Conservation (phyloP, 2,329 filamentous ascomycete species). For the Exophiala phaeomuriformis region DNA sequence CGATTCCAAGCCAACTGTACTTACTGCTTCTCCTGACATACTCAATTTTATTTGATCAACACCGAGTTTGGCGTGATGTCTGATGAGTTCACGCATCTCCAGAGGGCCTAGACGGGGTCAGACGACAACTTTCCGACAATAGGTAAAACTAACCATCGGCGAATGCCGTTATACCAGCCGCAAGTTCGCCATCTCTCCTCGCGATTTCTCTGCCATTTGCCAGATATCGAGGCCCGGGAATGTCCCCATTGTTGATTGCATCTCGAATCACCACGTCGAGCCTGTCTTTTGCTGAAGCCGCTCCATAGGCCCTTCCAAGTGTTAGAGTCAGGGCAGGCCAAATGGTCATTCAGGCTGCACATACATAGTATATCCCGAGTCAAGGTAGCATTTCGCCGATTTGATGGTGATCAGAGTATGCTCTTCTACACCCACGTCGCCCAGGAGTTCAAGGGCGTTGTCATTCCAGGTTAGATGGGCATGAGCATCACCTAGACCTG, state of each 20-base stretch:
- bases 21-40: constrained; percentile 37
- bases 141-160: constrained; percentile 31
- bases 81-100: constrained; percentile 38
- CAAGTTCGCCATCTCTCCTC: constrained; percentile 40
- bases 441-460: constrained; percentile 38
- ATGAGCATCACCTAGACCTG: constrained; percentile 45
- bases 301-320: constrained; percentile 36
- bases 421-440: constrained; percentile 41
- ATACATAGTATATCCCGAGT: constrained; percentile 46
- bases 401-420: constrained; percentile 42
- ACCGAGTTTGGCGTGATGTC: constrained; percentile 33
- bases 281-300: constrained; percentile 42
- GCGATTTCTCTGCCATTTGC: constrained; percentile 47
- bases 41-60: constrained; percentile 42
- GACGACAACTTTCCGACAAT: no score
- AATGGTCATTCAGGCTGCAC: background rate
- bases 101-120: constrained; percentile 21
- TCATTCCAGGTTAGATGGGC: constrained; percentile 46
- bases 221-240: constrained; percentile 44
- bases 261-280: constrained; percentile 44
- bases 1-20: constrained; percentile 5
- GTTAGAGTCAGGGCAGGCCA: no score
- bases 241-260: constrained; percentile 44
- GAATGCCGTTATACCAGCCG: constrained; percentile 38
- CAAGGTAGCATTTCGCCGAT: constrained; percentile 41